These are phyloP conservation scores for Batrachochytrium dendrobatidis DNA, from an alignment of 371 early-diverging fungal species.

Conservation along the genomic window DNA sequence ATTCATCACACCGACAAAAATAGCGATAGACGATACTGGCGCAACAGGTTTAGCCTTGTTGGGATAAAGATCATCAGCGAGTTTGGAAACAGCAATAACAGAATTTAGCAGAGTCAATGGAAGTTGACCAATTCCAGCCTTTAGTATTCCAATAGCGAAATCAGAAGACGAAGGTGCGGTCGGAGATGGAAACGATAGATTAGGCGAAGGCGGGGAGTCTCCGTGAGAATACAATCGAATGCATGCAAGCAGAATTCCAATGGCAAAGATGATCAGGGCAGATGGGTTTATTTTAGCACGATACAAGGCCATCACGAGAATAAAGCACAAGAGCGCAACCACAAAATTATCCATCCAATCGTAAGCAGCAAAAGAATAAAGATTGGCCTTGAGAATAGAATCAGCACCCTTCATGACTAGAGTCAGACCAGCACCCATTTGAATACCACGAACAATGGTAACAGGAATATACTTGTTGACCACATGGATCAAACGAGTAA, in stretches of 20 bases:
- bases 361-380: conserved; percentile 29
- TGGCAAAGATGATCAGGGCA: conserved; percentile 66
- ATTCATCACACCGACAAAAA: conserved; percentile 79
- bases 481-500: conserved; percentile 64
- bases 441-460: conserved; percentile 77
- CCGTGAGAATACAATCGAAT: conserved; percentile 23
- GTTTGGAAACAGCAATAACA: conserved; percentile 65
- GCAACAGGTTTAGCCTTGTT: conserved; percentile 23
- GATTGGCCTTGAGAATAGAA: conserved; percentile 12
- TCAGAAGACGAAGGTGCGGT: conserved; percentile 49
- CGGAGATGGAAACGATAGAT: conserved; percentile 14
- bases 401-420: conserved; percentile 63
- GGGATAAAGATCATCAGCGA: conserved; percentile 71
- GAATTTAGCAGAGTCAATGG: conserved; percentile 82
- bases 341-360: conserved; percentile 73
- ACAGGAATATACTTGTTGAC: conserved; percentile 66
- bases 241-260: conserved; percentile 65
- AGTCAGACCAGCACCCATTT: conserved; percentile 75
- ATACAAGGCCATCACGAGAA: conserved; percentile 62
- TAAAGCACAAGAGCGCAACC: conserved; percentile 59
- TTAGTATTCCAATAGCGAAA: conserved; percentile 62
- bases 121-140: conserved; percentile 81
- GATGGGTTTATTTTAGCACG: conserved; percentile 53
- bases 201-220: conserved; percentile 36
- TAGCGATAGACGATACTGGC: conserved; percentile 50